phyloP scores from a whole-genome alignment of 305 asterid species.

The Vinca major region DNA sequence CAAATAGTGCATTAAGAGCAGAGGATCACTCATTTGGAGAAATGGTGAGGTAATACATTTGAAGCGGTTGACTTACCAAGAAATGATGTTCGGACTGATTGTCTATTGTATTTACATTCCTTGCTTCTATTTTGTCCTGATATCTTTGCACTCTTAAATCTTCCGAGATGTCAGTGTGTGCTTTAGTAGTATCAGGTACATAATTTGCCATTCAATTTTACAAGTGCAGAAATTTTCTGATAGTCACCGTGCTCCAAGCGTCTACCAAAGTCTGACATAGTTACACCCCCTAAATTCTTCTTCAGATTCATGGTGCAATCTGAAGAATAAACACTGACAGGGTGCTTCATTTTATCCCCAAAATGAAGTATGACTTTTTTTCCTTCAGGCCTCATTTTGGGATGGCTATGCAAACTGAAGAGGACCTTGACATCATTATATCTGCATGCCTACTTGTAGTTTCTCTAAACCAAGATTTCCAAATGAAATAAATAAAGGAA shows the following conservation, averaged over 20 bases:
- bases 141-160: neutral
- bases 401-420: neutral
- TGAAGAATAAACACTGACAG: neutral
- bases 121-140: neutral
- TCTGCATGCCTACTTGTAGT: neutral
- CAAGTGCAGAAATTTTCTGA: neutral
- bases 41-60: conserved; percentile 41
- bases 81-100: neutral
- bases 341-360: neutral
- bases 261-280: neutral
- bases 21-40: conserved; percentile 37
- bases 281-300: neutral
- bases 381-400: neutral
- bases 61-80: conserved; percentile 1
- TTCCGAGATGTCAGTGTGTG: neutral
- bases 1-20: conserved; percentile 43
- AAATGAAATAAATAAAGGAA: neutral
- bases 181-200: neutral
- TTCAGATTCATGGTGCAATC: conserved; percentile 1
- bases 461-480: neutral
- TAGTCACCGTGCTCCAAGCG: neutral
- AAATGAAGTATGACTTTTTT: neutral
- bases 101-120: neutral
- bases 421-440: neutral
- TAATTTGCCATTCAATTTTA: neutral